Percentiles rank a stretch among this genome's conserved stretches.
These are phyloP conservation scores for Schizothecium vesticola DNA, from an alignment of 495 filamentous ascomycete species.

Conservation along the genomic window DNA sequence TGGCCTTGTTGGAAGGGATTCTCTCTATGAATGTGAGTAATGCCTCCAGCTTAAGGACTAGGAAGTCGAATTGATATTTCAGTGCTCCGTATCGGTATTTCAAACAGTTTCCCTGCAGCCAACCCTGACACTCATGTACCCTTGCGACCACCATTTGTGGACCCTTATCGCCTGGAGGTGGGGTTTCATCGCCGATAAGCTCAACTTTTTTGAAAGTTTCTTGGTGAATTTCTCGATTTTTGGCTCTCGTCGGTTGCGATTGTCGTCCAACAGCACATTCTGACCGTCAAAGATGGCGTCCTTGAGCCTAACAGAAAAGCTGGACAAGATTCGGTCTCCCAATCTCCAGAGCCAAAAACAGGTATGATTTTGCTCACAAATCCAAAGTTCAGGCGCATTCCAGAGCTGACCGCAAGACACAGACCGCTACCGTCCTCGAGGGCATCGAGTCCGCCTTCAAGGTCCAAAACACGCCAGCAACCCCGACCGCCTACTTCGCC, in stretches of 20 bases:
- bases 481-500: constrained; percentile 90
- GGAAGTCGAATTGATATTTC: background rate
- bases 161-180: constrained; percentile 25
- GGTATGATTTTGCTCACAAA: constrained; percentile 43
- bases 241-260: background rate
- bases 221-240: constrained; percentile 23
- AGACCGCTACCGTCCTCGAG: constrained; percentile 83
- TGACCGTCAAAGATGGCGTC: constrained; percentile 39
- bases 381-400: background rate
- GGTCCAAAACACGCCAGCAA: constrained; percentile 74
- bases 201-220: constrained; percentile 27
- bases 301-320: constrained; percentile 77
- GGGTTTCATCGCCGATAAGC: constrained; percentile 22
- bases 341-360: constrained; percentile 94
- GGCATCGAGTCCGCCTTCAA: constrained; percentile 89
- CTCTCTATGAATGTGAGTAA: background rate
- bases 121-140: background rate
- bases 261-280: constrained; percentile 9
- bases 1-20: background rate
- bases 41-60: background rate
- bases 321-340: constrained; percentile 93
- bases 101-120: background rate
- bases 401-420: constrained; percentile 12
- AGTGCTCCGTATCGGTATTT: background rate
- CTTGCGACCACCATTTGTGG: background rate